Base-by-base conservation (phyloP, 176 grass and related monocot genomes). In the Areca catechu region DNA sequence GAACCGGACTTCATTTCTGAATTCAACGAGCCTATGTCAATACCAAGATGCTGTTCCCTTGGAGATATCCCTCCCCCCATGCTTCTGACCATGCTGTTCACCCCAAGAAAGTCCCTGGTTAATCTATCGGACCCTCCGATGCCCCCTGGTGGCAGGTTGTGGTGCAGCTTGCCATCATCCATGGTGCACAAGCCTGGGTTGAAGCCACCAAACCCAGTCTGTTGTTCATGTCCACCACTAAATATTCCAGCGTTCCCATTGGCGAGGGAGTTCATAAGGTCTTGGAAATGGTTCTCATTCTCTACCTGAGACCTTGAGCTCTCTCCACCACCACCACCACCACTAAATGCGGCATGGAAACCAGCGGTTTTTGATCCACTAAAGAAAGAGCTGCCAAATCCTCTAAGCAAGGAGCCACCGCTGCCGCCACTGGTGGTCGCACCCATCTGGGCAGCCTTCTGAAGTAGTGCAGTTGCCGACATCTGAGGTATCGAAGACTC, bases 361-460 rank as follows among this genome's bases (percentile, higher is more conserved):
- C 19, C 50, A 16, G 27, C 20, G 4, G 51, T 17, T 18, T 43
- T 56, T 28, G 18, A 16, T 7, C 20, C 25, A 24, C 19, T 19
- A 4, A 6, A 66, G 22, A 53, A 66, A 18, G 56, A 14, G 43
- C 67, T 70, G 16, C 67, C 67, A 34, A 59, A 58, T 1, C 67
- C 67, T 58, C 55, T 70, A 16, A 70, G 54, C 15, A 58, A 19
- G 37, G 54, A 58, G 43, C 43, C 49, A 6, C 29, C 17, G 5
- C 51, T 4, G 51, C 18, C 22, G 43, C 37, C 15, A 15, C 67
- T 50, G 7, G 22, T 12, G 3, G 67, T 58, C 6, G 52, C 25
- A n/a, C 65, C 65, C 52, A 68, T 68, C 47, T 68, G 65, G 5
- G 51, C 51, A 1, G 65, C 65, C 50, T 68, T 68, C 51, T 68